phyloP scores from a whole-genome alignment of 306 rosid genomes.

The Vicia faba region DNA sequence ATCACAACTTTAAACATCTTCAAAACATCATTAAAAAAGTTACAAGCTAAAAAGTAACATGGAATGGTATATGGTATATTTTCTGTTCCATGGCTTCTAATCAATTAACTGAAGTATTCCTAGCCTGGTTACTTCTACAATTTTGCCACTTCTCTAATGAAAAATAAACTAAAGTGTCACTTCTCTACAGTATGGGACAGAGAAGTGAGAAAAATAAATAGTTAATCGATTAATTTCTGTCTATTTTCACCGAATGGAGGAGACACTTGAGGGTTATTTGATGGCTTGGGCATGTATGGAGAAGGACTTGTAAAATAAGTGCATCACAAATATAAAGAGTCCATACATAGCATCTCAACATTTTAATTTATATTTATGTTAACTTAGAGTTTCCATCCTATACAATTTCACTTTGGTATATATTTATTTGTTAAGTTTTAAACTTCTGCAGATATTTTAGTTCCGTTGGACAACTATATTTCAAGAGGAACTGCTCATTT shows the following conservation, averaged over 20 bases:
- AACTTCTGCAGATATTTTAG: slow-evolving; percentile 71
- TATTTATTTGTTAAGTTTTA: slow-evolving; percentile 8
- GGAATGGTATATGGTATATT: slow-evolving; percentile 18
- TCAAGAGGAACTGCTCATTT: slow-evolving; percentile 90
- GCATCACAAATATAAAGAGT: background rate
- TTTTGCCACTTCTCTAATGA: background rate
- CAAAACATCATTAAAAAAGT: slow-evolving; percentile 18
- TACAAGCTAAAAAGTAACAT: background rate
- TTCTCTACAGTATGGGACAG: too few relatives aligned
- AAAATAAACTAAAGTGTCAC: too few relatives aligned
- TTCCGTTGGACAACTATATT: slow-evolving; percentile 92
- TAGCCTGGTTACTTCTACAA: background rate
- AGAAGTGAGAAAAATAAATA: background rate
- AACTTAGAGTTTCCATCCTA: slow-evolving; percentile 19
- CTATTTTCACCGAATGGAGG: background rate
- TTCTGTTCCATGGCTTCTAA: background rate
- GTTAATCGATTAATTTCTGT: background rate
- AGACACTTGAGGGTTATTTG: background rate
- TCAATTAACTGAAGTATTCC: background rate
- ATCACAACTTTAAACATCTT: background rate
- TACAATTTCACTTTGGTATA: background rate
- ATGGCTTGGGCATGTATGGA: background rate
- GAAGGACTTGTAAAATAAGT: background rate
- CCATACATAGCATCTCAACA: background rate
- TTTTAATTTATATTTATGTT: slow-evolving; percentile 9